A percentile compares a stretch with the other conserved stretches of the same genome.
Conservation (phyloP, 148 eudicot genomes). For the Rhododendron williamsianum region DNA sequence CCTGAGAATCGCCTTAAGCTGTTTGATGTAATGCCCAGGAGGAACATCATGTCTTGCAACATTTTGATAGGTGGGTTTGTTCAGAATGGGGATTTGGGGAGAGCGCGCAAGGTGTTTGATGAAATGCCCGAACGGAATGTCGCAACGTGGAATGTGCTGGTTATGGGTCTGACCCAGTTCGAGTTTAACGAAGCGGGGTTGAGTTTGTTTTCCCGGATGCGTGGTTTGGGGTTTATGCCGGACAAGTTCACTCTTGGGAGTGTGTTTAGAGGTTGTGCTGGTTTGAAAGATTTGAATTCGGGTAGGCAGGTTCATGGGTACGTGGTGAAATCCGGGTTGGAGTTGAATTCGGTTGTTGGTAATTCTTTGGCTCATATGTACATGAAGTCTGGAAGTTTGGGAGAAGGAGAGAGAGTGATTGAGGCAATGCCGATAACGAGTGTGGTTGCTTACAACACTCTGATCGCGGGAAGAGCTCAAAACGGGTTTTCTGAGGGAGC, state of each 20-base stretch:
- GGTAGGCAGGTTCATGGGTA: constrained; percentile 72
- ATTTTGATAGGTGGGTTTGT: constrained; percentile 66
- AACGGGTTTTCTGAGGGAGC: constrained; percentile 64
- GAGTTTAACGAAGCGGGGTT: constrained; percentile 60
- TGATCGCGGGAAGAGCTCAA: constrained; percentile 67
- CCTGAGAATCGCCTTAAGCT: constrained; percentile 26
- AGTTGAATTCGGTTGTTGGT: constrained; percentile 46
- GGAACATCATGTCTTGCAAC: constrained; percentile 70
- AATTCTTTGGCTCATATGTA: constrained; percentile 84
- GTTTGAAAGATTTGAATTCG: constrained; percentile 41
- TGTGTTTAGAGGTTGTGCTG: constrained; percentile 77
- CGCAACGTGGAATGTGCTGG: constrained; percentile 86
- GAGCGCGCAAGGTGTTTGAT: constrained; percentile 53
- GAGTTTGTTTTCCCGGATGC: constrained; percentile 52
- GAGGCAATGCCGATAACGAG: constrained; percentile 44
- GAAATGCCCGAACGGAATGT: constrained; percentile 67
- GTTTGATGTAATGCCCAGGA: constrained; percentile 53
- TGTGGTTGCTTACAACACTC: constrained; percentile 58
- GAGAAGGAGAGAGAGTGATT: constrained; percentile 58
- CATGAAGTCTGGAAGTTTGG: constrained; percentile 65
- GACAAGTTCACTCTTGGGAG: constrained; percentile 71
- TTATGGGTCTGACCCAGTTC: constrained; percentile 53
- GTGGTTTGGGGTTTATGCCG: constrained; percentile 46
- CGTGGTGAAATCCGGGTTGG: constrained; percentile 46
- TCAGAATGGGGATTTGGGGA: constrained; percentile 43